Evolutionary conservation across 345 rosid genomes (phyloP), one percentile per base, ranked within the genome.

Genomic region (Pistacia vera): DNA sequence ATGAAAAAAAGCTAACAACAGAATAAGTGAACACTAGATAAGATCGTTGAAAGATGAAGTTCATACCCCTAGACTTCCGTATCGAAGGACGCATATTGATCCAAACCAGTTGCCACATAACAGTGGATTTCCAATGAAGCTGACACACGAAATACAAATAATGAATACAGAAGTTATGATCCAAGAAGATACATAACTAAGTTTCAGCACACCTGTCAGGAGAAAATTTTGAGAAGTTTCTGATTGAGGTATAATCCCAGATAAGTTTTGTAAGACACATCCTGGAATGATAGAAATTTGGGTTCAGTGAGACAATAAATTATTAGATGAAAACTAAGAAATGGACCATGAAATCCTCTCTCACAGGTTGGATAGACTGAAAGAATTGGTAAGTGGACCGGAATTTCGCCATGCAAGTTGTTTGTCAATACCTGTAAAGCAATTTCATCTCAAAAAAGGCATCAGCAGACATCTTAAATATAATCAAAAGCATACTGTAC

Each of bases 41-140:
- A 51, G 25, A 11, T 51, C 18, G 20, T 17, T 1, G 51, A 51
- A 51, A 63, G 49, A 54, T 38, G 6, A 11, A 59, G 25, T 49
- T 73, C 33, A 51, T 81, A 93, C 99, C 95, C 90, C 61, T 85
- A 22, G 90, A 60, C 77, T 85, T 93, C 1, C 83, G 81, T 6
- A 71, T 71, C 46, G 81, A 81, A 48, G 88, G 90, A 59, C 89
- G 70, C 98, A 94, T 8, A 90, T 81, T 16, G 97, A 91, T 63
- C 97, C 98, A 61, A 83, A 67, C 98, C 99, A 94, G 51, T 89
- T 78, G 46, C 98, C 98, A 60, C 97, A 91, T 3, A 97, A 85
- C 44, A 91, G 84, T 2, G 94, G 92, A 77, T 97, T 97, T 49
- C 98, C 98, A 4, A 83, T 56, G 71, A 89, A 97, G 78, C 99